Evolutionary conservation across 2,329 filamentous ascomycete genomes (phyloP), one percentile per base, ranked within the genome.

Genomic region (Hirsutella thompsonii): DNA sequence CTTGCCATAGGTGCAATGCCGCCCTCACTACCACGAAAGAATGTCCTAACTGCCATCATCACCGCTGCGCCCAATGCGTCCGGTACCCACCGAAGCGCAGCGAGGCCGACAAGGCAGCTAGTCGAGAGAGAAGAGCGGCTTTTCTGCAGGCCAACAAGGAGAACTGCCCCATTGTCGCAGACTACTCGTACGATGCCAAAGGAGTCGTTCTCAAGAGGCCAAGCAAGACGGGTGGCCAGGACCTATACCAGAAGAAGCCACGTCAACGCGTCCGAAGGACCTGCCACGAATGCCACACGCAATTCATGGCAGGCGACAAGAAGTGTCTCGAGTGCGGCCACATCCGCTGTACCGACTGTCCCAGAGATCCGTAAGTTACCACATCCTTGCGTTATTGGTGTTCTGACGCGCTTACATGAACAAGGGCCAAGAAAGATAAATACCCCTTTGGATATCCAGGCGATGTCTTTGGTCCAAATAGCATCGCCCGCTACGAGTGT

Each of bases 1-100:
- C 74, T 47, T 95, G 89, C 61, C 89, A 94, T 62, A 72, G 76
- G 49, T 95, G 89, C 66, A 74, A 79, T 44, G 76, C 81, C 13
- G 74, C 74, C 20, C 94, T 90, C 57, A 80, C 82, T 42, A 61
- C 73, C 18, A 75, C 81, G 52, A 87, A 81, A 62, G 69, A 81
- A 44, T 94, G 89, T 61, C 61, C 71, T 48, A 76, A 75, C 49
- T 95, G 89, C 65, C 72, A 83, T 50, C 89, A 95, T 62, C 68
- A 69, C 37, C 77, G 85, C 49, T 95, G 89, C 73, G 82, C 76
- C 55, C 79, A 83, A 54, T 95, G 89, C 58, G 75, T 78, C 21
- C 78, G 85, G 42, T 76, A 82, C 52, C 88, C 88, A 28, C 67
- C 74, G 40, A 79, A 79, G 63, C 77, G 74, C 49, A 70, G 65